Conservation (phyloP, 257 asterid species). For the Solanum medicagineum region DNA sequence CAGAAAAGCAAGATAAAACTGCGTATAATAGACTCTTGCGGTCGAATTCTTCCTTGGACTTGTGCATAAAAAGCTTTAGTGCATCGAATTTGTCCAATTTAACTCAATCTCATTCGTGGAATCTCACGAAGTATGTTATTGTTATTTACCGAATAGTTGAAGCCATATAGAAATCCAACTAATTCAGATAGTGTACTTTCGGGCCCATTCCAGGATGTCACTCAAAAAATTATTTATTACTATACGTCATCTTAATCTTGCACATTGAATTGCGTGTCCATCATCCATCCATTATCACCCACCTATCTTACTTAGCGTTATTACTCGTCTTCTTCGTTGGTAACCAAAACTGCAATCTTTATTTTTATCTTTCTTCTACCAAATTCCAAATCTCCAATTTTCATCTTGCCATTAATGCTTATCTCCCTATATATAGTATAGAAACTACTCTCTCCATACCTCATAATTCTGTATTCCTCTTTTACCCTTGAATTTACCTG, state of each 20-base stretch:
- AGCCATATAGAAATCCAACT: no score
- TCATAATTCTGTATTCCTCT: background rate
- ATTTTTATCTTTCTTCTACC: background rate
- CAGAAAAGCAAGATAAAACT: no score
- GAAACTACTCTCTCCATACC: background rate
- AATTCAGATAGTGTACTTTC: no score
- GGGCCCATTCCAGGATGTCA: no score
- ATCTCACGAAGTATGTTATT: no score
- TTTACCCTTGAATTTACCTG: background rate
- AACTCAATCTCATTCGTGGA: no score
- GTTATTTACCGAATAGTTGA: no score
- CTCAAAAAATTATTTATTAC: background rate
- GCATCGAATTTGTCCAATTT: fast-evolving
- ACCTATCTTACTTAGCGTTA: background rate
- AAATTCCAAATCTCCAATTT: background rate
- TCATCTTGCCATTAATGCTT: background rate
- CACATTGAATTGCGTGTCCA: background rate
- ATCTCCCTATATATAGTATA: background rate
- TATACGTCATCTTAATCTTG: background rate
- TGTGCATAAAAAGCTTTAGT: no score
- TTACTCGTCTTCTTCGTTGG: background rate
- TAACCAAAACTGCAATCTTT: background rate
- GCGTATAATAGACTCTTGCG: no score
- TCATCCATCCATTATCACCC: background rate
- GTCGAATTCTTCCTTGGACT: no score